Base-by-base conservation (phyloP, 805 yeast species). In the Ogataea methanolica region DNA sequence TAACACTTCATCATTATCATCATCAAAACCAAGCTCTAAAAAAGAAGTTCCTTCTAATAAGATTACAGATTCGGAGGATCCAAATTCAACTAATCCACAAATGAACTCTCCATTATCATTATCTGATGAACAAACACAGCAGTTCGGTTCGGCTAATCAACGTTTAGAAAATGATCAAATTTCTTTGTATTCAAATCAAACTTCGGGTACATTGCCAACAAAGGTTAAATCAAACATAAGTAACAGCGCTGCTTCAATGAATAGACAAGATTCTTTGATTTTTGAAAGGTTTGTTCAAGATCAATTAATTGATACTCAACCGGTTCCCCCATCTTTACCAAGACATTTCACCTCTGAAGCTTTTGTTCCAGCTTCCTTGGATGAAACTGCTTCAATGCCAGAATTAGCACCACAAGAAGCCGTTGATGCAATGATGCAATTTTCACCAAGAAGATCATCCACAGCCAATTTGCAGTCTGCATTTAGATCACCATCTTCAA, bases 271-370 rank as follows among this genome's bases (percentile, higher is more conserved):
- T 29, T 78, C 84, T 15, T 60, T 76, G 59, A 84, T 83, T 58
- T 85, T 80, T 59, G 90, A 83, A 55, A 71, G 88, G 47, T 73
- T 77, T 42, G 88, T 83, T 8, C 85, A 83, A 59, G 87, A 82
- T 51, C 80, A 80, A 8, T 54, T 68, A 39, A 54, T 65, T 43
- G 62, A 62, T 46, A 48, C 62, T 39, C 63, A 60, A 51, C 60
- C 65, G 2, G 48, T 59, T n/a, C 61, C 61, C 2, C 44, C 53
- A 42, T 58, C 64, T 6, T 47, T 66, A n/a, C 70, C 71, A 31
- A 54, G 69, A 43, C 70, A 67, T 50, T 61, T 69, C 45, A 70
- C 75, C 34, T 65, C 70, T 8, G 83, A 79, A 54, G 80, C 76
- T 57, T 76, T 62, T 52, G 75, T 79, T 40, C 82, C 84, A 5